Evolutionary conservation across 441 rosid genomes (phyloP).

Genomic region (Euphorbia schlechtendalii): DNA sequence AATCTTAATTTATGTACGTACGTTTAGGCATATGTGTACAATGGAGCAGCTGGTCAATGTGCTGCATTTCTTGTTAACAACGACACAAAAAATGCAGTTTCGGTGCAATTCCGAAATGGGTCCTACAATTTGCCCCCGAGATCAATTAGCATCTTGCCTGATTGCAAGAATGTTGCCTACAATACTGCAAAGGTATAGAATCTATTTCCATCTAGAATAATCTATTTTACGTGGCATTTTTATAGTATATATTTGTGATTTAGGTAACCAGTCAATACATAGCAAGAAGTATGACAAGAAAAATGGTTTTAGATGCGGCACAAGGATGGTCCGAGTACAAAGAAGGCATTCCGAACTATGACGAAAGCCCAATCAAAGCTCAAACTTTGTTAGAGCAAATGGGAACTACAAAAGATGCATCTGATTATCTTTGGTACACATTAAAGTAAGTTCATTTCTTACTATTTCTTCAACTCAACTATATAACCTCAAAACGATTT

Average conservation of each 20-base stretch:
- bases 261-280: conserved; percentile 52
- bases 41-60: conserved; percentile 40
- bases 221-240: too few relatives aligned
- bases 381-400: conserved; percentile 54
- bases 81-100: conserved; percentile 19
- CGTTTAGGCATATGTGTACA: conserved; percentile 75
- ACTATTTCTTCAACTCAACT: not conserved
- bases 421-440: conserved; percentile 84
- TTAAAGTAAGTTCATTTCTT: conserved; percentile 36
- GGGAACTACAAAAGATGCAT: conserved; percentile 57
- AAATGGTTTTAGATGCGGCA: conserved; percentile 30
- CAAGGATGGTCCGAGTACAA: conserved; percentile 50
- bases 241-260: too few relatives aligned
- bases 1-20: conserved; percentile 15
- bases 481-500: not conserved
- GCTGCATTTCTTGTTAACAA: conserved; percentile 67
- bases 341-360: conserved; percentile 47
- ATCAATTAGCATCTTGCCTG: conserved; percentile 69
- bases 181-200: conserved; percentile 58
- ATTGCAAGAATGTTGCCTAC: conserved; percentile 64
- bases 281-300: conserved; percentile 39
- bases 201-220: not conserved
- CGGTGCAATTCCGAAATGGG: conserved; percentile 41
- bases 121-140: conserved; percentile 44
- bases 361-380: conserved; percentile 39